Conservation (phyloP, 2,329 filamentous ascomycete genomes). For the Beauveria australis region DNA sequence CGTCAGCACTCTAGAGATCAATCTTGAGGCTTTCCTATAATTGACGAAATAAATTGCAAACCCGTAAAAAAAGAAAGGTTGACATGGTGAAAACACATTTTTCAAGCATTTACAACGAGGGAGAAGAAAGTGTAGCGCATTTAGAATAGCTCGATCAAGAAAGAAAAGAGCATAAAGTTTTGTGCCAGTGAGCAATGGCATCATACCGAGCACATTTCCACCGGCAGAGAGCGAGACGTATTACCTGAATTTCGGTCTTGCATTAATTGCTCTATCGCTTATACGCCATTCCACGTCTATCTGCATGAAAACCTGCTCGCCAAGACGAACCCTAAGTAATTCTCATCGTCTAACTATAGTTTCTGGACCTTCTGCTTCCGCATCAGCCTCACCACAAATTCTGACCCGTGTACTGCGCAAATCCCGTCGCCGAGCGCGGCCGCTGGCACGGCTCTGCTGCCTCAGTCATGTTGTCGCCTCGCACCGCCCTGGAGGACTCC, state of each 20-base stretch:
- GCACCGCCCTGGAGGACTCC: background rate
- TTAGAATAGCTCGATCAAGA: background rate
- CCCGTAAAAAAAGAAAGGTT: constrained; percentile 7
- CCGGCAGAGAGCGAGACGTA: background rate
- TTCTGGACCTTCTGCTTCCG: background rate
- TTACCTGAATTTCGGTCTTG: constrained; percentile 11
- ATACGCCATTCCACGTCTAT: background rate
- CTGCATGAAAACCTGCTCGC: background rate
- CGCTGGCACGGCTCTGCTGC: background rate
- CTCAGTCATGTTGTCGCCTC: background rate
- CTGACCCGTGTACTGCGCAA: background rate
- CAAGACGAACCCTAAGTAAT: too few relatives aligned
- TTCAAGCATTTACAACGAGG: constrained; percentile 2
- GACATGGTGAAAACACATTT: background rate
- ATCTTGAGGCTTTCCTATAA: constrained; percentile 86
- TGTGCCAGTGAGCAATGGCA: background rate
- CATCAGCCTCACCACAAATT: constrained; percentile 6
- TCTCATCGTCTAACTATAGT: constrained; percentile 15
- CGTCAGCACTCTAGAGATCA: constrained; percentile 88
- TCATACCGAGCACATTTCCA: background rate
- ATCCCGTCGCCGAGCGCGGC: background rate
- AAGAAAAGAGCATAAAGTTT: constrained; percentile 11
- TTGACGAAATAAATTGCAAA: constrained; percentile 12
- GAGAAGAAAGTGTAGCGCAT: constrained; percentile 6
- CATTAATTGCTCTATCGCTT: background rate